These are phyloP conservation scores for Trichoderma guizhouense DNA, from an alignment of 2,329 filamentous ascomycete species.

Conservation along the genomic window DNA sequence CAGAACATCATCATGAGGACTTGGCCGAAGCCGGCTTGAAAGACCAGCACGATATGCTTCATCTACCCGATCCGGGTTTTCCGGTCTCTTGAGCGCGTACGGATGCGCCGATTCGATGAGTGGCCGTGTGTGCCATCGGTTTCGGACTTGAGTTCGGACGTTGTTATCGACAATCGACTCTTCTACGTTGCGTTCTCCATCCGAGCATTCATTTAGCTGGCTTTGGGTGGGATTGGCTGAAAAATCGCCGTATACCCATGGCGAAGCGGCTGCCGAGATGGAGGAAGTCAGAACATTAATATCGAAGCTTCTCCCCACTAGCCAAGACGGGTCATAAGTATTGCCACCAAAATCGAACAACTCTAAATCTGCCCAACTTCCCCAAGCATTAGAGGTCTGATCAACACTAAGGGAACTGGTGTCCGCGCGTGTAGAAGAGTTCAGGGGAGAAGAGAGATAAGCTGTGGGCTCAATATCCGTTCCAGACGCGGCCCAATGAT, in stretches of 20 bases:
- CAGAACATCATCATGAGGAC: slow-evolving; percentile 2
- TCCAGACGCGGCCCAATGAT: not conserved
- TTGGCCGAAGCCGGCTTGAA: slow-evolving; percentile 14
- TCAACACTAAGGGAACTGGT: not conserved
- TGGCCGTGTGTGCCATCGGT: not conserved
- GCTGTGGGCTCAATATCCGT: not conserved
- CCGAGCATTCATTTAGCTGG: not conserved
- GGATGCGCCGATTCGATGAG: not conserved
- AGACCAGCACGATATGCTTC: slow-evolving; percentile 17
- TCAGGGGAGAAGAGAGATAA: not conserved
- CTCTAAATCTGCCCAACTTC: not conserved
- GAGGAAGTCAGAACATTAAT: not conserved
- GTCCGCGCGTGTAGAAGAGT: not conserved
- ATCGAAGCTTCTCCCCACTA: not conserved
- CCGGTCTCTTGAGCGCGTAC: not conserved
- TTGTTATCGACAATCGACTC: not conserved
- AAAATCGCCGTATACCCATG: not conserved
- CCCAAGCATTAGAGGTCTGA: not conserved
- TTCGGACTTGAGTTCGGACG: not conserved
- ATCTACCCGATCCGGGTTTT: slow-evolving; percentile 4
- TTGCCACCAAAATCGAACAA: not conserved
- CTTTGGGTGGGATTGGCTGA: not conserved
- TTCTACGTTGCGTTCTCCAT: not conserved
- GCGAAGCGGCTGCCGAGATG: not conserved
- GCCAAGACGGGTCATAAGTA: not conserved